Evolutionary conservation across 345 rosid species (phyloP).

Genomic region (Sonneratia caseolaris): DNA sequence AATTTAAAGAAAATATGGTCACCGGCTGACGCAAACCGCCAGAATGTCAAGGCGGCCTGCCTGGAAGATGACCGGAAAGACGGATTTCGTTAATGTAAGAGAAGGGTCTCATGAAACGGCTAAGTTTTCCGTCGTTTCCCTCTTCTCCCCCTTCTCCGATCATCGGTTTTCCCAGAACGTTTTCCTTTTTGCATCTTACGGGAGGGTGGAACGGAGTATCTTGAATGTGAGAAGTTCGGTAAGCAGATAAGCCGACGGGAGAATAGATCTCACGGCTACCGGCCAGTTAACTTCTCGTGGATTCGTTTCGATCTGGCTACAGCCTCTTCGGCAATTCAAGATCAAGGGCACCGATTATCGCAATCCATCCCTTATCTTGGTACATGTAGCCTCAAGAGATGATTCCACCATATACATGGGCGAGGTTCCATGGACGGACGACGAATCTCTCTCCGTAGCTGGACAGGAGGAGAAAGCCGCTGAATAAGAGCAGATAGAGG

Average conservation of each 20-base stretch:
- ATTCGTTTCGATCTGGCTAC: conserved; percentile 43
- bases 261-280: conserved; percentile 37
- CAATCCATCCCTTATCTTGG: conserved; percentile 44
- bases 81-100: conserved; percentile 16
- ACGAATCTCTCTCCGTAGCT: neutral
- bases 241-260: conserved; percentile 60
- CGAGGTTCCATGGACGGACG: neutral
- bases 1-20: neutral
- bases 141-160: conserved; percentile 30
- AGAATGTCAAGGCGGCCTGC: conserved; percentile 3
- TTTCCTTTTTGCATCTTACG: no score
- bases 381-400: conserved; percentile 43
- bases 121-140: conserved; percentile 22
- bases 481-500: neutral
- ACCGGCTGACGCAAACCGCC: neutral
- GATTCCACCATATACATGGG: neutral
- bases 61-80: conserved; percentile 31
- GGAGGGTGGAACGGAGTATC: neutral
- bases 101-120: conserved; percentile 33
- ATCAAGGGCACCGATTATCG: conserved; percentile 20
- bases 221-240: conserved; percentile 69
- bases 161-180: neutral
- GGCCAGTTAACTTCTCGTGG: conserved; percentile 61
- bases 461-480: neutral
- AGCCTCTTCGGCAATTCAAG: conserved; percentile 65